Conservation (phyloP, 1,139 yeast species). For the Taphrina confusa region DNA sequence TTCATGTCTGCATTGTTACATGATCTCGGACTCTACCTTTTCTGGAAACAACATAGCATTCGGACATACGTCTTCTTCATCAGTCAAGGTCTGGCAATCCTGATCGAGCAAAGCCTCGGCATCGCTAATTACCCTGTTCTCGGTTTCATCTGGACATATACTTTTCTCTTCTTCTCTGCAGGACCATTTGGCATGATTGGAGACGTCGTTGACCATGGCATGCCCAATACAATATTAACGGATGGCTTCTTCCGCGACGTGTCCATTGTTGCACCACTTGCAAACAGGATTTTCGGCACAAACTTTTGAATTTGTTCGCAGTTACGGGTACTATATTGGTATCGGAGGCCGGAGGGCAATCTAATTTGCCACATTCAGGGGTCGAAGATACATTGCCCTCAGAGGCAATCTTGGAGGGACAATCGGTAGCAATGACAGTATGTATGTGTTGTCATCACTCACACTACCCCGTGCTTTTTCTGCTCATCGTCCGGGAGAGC, state of each 20-base stretch:
- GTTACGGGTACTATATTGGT: too few relatives aligned
- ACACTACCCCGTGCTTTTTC: too few relatives aligned
- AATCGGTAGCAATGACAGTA: too few relatives aligned
- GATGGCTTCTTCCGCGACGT: conserved; percentile 23
- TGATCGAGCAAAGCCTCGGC: background rate
- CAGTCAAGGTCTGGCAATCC: conserved; percentile 5
- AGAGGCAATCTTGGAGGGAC: too few relatives aligned
- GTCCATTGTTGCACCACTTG: conserved; percentile 1
- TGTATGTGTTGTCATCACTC: too few relatives aligned
- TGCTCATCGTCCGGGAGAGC: too few relatives aligned
- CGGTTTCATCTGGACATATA: conserved; percentile 14
- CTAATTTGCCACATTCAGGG: too few relatives aligned
- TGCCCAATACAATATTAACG: conserved; percentile 5
- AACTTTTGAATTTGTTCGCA: background rate
- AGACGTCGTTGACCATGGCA: background rate
- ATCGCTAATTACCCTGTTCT: background rate
- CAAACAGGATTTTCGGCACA: conserved; percentile 1
- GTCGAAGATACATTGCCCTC: too few relatives aligned
- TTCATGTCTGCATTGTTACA: conserved; percentile 16
- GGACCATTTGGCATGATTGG: conserved; percentile 24
- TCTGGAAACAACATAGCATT: background rate
- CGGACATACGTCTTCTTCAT: conserved; percentile 14
- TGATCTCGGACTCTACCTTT: conserved; percentile 13
- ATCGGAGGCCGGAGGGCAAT: too few relatives aligned
- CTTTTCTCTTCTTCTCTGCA: conserved; percentile 5